These are phyloP conservation scores for Pugionium cornutum DNA, from an alignment of 345 rosid genomes.

Conservation along the genomic window DNA sequence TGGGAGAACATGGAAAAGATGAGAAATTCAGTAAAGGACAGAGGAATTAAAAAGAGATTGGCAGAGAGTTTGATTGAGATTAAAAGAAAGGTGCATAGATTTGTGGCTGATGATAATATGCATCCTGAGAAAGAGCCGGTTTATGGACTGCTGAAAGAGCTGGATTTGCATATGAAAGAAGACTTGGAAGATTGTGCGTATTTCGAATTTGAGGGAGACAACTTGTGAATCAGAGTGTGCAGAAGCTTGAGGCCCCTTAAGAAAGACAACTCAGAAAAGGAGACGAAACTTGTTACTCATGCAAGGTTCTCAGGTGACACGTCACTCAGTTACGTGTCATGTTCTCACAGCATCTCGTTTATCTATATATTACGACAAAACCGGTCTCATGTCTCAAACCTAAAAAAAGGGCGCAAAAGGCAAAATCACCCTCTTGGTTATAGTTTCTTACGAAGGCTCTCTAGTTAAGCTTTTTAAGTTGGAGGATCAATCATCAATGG, in stretches of 20 bases:
- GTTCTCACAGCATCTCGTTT: not conserved
- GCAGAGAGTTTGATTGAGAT: conserved; percentile 52
- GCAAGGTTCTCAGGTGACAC: conserved; percentile 61
- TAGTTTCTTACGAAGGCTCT: conserved; percentile 6
- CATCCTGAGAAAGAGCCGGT: conserved; percentile 43
- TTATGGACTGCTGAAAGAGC: conserved; percentile 43
- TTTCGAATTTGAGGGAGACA: conserved; percentile 20
- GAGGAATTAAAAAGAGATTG: conserved; percentile 46
- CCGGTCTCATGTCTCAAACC: conserved; percentile 24
- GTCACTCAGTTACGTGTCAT: conserved; percentile 49
- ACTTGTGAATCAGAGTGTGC: conserved; percentile 22
- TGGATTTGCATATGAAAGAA: conserved; percentile 43
- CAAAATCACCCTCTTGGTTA: conserved; percentile 14
- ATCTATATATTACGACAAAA: conserved; percentile 37
- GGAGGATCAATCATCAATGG: conserved; percentile 36
- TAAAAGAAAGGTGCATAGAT: conserved; percentile 44
- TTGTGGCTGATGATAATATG: conserved; percentile 50
- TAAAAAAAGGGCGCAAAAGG: conserved; percentile 7
- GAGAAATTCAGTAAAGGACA: conserved; percentile 46
- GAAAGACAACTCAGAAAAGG: not conserved
- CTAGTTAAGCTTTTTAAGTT: not conserved
- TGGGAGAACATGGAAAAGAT: conserved; percentile 50
- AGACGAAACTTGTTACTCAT: conserved; percentile 61
- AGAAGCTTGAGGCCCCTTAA: conserved; percentile 8
- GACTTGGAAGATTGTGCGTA: conserved; percentile 24